phyloP scores from a whole-genome alignment of 352 stramenopile species.

The Phytopythium delawarense region DNA sequence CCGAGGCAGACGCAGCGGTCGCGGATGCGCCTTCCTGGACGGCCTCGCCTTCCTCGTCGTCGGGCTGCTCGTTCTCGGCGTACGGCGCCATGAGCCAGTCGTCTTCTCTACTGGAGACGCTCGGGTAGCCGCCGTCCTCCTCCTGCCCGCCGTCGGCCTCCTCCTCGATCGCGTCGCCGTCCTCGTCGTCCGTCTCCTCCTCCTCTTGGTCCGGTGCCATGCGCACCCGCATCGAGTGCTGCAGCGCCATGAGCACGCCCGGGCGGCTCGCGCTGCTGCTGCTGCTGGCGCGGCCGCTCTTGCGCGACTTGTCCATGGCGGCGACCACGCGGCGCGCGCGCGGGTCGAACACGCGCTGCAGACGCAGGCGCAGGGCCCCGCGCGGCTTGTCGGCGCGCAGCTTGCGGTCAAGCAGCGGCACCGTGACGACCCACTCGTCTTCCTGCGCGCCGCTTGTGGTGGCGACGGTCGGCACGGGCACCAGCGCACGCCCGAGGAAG shows the following conservation, averaged over 20 bases:
- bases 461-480: constrained; percentile 11
- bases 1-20: not conserved
- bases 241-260: constrained; percentile 18
- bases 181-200: constrained; percentile 27
- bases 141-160: constrained; percentile 40
- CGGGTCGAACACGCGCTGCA: constrained; percentile 47
- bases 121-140: constrained; percentile 9
- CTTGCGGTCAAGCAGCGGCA: constrained; percentile 57
- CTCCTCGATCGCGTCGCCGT: constrained; percentile 48
- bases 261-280: not conserved
- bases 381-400: constrained; percentile 46
- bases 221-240: constrained; percentile 36
- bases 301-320: constrained; percentile 14
- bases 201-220: constrained; percentile 23
- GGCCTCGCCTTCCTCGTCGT: constrained; percentile 18
- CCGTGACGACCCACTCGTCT: constrained; percentile 40
- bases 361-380: constrained; percentile 45
- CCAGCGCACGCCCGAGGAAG: constrained; percentile 53
- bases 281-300: constrained; percentile 27
- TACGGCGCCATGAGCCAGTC: constrained; percentile 13
- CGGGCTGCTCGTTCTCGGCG: not conserved
- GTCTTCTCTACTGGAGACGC: constrained; percentile 11
- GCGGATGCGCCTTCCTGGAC: constrained; percentile 7
- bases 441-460: constrained; percentile 7
- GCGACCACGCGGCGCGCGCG: constrained; percentile 33